Evolutionary conservation across 1,284 basidiomycete species (phyloP), one percentile per base, ranked within the genome.

Genomic region (Ustilago tritici): DNA sequence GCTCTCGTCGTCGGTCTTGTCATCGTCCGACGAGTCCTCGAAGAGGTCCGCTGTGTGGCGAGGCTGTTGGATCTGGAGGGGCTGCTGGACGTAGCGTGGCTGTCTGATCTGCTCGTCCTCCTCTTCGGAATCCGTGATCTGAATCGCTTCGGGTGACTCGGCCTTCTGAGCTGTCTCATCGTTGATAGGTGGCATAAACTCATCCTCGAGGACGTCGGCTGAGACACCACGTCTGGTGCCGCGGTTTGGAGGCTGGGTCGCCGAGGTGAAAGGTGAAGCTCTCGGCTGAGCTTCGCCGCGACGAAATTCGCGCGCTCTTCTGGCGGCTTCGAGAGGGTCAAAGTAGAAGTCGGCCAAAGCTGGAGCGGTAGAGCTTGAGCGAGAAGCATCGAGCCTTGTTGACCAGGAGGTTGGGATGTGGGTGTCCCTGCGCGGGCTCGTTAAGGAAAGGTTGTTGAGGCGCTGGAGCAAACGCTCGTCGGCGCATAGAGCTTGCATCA

Each of bases 321-420:
- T 34, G n/a, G 47, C 58, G 17, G 15, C 46, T 2, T 40, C 36
- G 47, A 60, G 36, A 17, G 58, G 58, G 17, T 60, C 58, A 36
- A 50, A 60, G 15, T 12, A 36, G 11, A 19, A 17, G 3, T 41
- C 58, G 41, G 43, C 10, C 8, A 23, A 8, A 32, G 34, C 11
- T n/a, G 32, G n/a, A 28, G 41, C 28, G 7, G 9, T 10, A 23
- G 46, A 28, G 23, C 32, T 47, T 4, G 28, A 14, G 40, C 40
- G 15, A 15, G 40, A 17, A 11, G 40, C 40, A 15, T 19, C 28
- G 32, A 28, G 17, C 17, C 32, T 31, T 11, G 14, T 36, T 15
- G 31, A 10, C 6, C 3, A 10, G 11, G 53, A 8, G 11, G 35
- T 15, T 8, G 35, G 19, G 32, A n/a, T n/a, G 19, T 7, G 32